Conservation (phyloP, 495 filamentous ascomycete species). For the Tuber calosporum region DNA sequence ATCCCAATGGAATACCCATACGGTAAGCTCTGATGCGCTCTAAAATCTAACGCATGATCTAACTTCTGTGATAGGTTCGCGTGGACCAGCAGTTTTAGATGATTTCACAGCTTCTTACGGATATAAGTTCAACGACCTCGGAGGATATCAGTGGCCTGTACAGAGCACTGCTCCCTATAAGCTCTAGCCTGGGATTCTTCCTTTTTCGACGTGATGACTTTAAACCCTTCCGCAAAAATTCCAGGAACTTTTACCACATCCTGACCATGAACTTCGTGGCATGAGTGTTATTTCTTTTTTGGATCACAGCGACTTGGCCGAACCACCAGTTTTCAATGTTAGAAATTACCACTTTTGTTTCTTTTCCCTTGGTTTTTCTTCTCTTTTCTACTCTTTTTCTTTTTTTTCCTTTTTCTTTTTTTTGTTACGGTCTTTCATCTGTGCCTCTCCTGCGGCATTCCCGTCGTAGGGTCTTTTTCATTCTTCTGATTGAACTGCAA, state of each 20-base stretch:
- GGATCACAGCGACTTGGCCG: slow-evolving; percentile 1
- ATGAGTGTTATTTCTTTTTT: slow-evolving; percentile 2
- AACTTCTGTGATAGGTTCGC: slow-evolving; percentile 60
- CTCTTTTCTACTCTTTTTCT: neutral
- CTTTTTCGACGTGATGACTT: neutral
- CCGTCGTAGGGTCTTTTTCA: neutral
- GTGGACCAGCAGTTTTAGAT: slow-evolving; percentile 90
- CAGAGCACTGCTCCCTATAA: slow-evolving; percentile 58
- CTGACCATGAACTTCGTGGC: neutral
- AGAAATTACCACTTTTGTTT: slow-evolving; percentile 1
- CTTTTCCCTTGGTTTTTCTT: neutral
- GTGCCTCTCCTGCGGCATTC: neutral
- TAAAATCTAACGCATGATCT: slow-evolving; percentile 22
- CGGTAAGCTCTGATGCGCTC: slow-evolving; percentile 56
- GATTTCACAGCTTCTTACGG: slow-evolving; percentile 97
- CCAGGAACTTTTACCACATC: neutral
- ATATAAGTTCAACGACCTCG: slow-evolving; percentile 96
- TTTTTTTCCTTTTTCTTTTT: neutral
- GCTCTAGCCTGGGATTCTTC: slow-evolving; percentile 50
- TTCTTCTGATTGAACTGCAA: neutral
- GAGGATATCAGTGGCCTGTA: slow-evolving; percentile 93
- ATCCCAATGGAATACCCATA: slow-evolving; percentile 99
- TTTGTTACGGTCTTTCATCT: neutral
- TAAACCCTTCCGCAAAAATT: neutral
- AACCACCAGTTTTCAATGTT: neutral